These are phyloP conservation scores for Scleroderma bovista DNA, from an alignment of 768 basidiomycete species.

Conservation along the genomic window DNA sequence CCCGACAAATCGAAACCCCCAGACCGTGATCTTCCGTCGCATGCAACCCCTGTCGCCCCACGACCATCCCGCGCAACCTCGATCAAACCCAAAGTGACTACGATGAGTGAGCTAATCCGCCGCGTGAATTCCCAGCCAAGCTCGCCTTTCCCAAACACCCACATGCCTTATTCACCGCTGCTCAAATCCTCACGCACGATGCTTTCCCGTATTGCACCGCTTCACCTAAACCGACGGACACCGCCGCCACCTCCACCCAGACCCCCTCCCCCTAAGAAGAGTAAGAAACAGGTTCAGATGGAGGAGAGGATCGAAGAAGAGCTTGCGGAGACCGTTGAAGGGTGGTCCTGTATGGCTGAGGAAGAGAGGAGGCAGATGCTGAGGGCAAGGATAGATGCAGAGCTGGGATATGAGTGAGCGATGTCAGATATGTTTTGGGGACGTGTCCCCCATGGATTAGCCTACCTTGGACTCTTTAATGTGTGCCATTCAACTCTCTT, in stretches of 20 bases:
- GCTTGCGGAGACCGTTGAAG: constrained; percentile 65
- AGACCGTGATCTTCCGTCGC: background rate
- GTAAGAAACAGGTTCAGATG: constrained; percentile 68
- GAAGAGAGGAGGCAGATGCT: constrained; percentile 48
- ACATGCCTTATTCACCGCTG: constrained; percentile 53
- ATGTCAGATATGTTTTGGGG: background rate
- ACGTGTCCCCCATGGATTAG: background rate
- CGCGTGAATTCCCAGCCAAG: constrained; percentile 62
- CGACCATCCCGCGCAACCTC: constrained; percentile 29
- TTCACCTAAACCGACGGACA: constrained; percentile 67
- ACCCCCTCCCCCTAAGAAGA: constrained; percentile 69
- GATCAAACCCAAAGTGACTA: constrained; percentile 49
- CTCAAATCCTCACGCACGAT: constrained; percentile 57
- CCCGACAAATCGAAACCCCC: constrained; percentile 2
- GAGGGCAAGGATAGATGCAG: constrained; percentile 56
- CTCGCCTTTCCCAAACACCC: constrained; percentile 39
- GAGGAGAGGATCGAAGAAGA: constrained; percentile 83
- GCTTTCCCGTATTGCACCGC: constrained; percentile 66
- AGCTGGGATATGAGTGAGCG: constrained; percentile 55
- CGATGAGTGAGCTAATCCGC: constrained; percentile 73
- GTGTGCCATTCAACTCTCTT: no score
- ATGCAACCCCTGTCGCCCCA: constrained; percentile 9
- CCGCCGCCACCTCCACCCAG: constrained; percentile 71
- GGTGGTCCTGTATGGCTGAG: constrained; percentile 42
- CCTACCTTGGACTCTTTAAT: no score